These are phyloP conservation scores for Beverwykella pulmonaria DNA, from an alignment of 495 filamentous ascomycete genomes.

Conservation along the genomic window DNA sequence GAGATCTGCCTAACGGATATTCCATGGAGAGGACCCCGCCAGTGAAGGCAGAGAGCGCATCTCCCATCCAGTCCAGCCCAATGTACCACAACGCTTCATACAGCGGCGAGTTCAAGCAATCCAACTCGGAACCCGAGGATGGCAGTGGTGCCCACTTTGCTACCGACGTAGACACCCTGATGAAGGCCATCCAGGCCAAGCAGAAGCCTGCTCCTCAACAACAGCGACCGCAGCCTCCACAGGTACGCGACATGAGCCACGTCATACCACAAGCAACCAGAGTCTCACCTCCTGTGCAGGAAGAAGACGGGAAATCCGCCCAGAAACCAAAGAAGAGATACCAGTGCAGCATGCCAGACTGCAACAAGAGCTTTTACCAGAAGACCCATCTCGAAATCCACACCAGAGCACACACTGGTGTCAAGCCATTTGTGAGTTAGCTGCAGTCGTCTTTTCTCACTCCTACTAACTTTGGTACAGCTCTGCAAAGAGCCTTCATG, in stretches of 20 bases:
- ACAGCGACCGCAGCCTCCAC: constrained; percentile 30
- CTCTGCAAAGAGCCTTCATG: constrained; percentile 74
- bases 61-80: constrained; percentile 41
- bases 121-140: constrained; percentile 20
- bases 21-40: constrained; percentile 38
- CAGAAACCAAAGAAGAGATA: constrained; percentile 64
- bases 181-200: constrained; percentile 88
- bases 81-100: constrained; percentile 37
- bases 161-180: constrained; percentile 85
- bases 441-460: not conserved
- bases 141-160: constrained; percentile 59
- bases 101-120: constrained; percentile 18
- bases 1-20: constrained; percentile 26
- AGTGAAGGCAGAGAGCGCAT: constrained; percentile 44
- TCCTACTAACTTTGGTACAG: constrained; percentile 48
- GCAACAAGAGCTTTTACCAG: constrained; percentile 82
- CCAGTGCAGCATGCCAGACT: constrained; percentile 72
- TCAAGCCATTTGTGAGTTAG: constrained; percentile 81
- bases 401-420: constrained; percentile 83
- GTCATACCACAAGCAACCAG: constrained; percentile 2
- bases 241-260: constrained; percentile 18
- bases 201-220: constrained; percentile 42
- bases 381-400: constrained; percentile 96
- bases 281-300: constrained; percentile 15
- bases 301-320: constrained; percentile 20